These are phyloP conservation scores for Pterulicium gracile DNA, from an alignment of 1,284 basidiomycete genomes.

Conservation along the genomic window DNA sequence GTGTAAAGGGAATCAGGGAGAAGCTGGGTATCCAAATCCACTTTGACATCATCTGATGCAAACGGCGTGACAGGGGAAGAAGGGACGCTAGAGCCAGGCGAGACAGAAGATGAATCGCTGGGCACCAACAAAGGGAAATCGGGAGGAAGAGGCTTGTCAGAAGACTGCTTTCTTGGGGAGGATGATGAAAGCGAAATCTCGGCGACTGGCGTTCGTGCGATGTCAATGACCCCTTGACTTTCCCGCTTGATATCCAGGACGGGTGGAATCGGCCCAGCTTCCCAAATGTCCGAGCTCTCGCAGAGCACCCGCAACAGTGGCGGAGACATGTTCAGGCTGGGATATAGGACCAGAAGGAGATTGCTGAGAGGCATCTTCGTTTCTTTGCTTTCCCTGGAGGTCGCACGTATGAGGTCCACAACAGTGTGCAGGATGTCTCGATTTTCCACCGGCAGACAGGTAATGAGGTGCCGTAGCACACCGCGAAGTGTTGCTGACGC, in stretches of 20 bases:
- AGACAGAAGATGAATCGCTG: too few relatives aligned
- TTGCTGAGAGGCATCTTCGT: conserved; percentile 85
- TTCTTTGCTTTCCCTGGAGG: conserved; percentile 46
- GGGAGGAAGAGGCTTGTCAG: too few relatives aligned
- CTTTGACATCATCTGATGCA: too few relatives aligned
- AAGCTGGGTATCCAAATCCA: too few relatives aligned
- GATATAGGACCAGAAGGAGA: conserved; percentile 69
- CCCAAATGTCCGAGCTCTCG: conserved; percentile 61
- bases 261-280: conserved; percentile 17
- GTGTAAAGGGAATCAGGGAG: too few relatives aligned
- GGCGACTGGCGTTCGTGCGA: too few relatives aligned
- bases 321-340: conserved; percentile 73
- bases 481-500: conserved; percentile 44
- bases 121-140: too few relatives aligned
- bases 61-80: too few relatives aligned
- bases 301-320: conserved; percentile 61
- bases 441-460: conserved; percentile 61
- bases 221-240: conserved; percentile 24
- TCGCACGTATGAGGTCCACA: conserved; percentile 60
- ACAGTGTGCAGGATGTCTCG: conserved; percentile 64
- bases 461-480: conserved; percentile 45
- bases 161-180: too few relatives aligned
- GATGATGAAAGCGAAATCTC: too few relatives aligned
- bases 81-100: too few relatives aligned
- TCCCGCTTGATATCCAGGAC: conserved; percentile 33